Percentiles rank a stretch among this genome's conserved stretches.
phyloP scores from a whole-genome alignment of 148 eudicot species.

The Polygonum aviculare region DNA sequence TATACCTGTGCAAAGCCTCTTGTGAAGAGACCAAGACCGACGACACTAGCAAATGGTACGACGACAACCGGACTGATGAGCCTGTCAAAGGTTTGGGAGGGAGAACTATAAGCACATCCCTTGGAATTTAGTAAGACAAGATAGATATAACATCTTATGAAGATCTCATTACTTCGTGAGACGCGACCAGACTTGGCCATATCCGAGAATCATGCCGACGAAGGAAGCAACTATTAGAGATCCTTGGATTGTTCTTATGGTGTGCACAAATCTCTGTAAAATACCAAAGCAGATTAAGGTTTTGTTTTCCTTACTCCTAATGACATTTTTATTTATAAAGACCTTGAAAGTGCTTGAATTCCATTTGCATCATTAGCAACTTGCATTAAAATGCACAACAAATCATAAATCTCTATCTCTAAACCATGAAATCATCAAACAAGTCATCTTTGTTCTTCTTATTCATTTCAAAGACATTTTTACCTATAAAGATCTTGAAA shows the following conservation, averaged over 20 bases:
- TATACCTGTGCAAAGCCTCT: slow-evolving; percentile 89
- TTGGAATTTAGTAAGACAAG: neutral
- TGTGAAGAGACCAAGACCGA: slow-evolving; percentile 74
- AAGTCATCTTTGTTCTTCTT: too few relatives aligned
- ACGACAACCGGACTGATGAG: slow-evolving; percentile 66
- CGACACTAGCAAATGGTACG: slow-evolving; percentile 69
- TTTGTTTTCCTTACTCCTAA: too few relatives aligned
- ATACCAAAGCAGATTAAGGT: neutral
- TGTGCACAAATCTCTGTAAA: slow-evolving; percentile 69
- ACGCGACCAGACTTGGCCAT: slow-evolving; percentile 62
- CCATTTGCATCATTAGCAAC: too few relatives aligned
- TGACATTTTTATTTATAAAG: too few relatives aligned
- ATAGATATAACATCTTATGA: neutral
- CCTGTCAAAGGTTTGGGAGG: slow-evolving; percentile 27
- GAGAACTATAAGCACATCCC: neutral
- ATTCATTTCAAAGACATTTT: too few relatives aligned
- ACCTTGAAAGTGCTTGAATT: too few relatives aligned
- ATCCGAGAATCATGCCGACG: slow-evolving; percentile 72
- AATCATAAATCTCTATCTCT: too few relatives aligned
- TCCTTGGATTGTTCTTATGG: slow-evolving; percentile 88
- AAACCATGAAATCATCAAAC: too few relatives aligned
- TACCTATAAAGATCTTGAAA: too few relatives aligned
- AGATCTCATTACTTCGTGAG: slow-evolving; percentile 42
- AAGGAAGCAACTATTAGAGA: slow-evolving; percentile 81
- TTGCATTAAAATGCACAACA: too few relatives aligned